A percentile compares a stretch with the other conserved stretches of the same genome.
phyloP scores from a whole-genome alignment of 1,139 yeast species.

The Candida pseudoviswanathii region DNA sequence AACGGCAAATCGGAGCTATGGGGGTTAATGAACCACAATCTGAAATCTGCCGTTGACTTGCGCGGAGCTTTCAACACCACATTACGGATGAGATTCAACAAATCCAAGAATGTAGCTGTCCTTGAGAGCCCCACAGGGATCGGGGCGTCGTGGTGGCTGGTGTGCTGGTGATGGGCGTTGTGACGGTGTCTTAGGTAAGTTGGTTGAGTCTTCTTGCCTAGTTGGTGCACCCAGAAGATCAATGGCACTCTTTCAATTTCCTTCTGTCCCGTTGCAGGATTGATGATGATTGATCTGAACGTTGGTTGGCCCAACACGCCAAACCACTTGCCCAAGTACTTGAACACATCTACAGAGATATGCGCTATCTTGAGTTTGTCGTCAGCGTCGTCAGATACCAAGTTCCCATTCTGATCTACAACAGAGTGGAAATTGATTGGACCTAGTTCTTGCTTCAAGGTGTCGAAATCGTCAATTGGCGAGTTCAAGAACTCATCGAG shows the following conservation, averaged over 20 bases:
- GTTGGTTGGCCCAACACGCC: slow-evolving; percentile 52
- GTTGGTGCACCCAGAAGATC: slow-evolving; percentile 51
- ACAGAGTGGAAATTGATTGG: slow-evolving; percentile 34
- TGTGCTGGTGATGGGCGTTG: slow-evolving; percentile 14
- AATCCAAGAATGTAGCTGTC: slow-evolving; percentile 37
- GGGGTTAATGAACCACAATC: slow-evolving; percentile 44
- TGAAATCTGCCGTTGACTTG: slow-evolving; percentile 21
- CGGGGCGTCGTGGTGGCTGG: slow-evolving; percentile 16
- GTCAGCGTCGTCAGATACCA: slow-evolving; percentile 28
- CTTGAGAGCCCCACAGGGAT: slow-evolving; percentile 28
- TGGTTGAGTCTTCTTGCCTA: slow-evolving; percentile 29
- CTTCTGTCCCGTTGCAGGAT: slow-evolving; percentile 36
- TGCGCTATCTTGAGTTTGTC: slow-evolving; percentile 28
- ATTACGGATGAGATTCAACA: slow-evolving; percentile 29
- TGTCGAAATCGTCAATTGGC: slow-evolving; percentile 27
- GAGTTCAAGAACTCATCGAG: slow-evolving; percentile 28
- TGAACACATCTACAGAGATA: slow-evolving; percentile 47
- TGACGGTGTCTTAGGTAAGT: slow-evolving; percentile 16
- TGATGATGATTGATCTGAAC: slow-evolving; percentile 44
- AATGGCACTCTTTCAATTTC: slow-evolving; percentile 59
- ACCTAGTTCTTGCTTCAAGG: slow-evolving; percentile 31
- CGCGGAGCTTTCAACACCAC: slow-evolving; percentile 21
- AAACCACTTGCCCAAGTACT: slow-evolving; percentile 53
- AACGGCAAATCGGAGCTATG: slow-evolving; percentile 27
- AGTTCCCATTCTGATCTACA: slow-evolving; percentile 33